Evolutionary conservation across 306 rosid species (phyloP), one percentile per base, ranked within the genome.

Genomic region (Prinsepia uniflora): DNA sequence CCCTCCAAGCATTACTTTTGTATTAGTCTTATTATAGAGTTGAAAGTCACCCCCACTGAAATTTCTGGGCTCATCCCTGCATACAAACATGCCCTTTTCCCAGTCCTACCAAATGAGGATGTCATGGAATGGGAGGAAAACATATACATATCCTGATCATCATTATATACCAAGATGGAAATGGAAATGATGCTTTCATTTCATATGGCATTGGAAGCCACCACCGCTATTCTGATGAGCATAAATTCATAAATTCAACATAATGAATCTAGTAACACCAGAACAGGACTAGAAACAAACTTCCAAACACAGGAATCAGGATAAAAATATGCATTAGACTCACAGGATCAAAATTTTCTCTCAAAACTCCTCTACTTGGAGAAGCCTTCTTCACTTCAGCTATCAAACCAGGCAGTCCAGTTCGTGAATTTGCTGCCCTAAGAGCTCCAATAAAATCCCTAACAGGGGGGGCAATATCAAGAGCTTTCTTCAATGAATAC

Each of bases 301-400:
- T 61, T 13, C 46, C 7, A 55, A 42, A 2, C 1, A 41, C 53
- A 55, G 14, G 20, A 72, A 61, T 39, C 11, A 22, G 43, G 1
- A 67, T 57, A 30, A 70, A 64, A 54, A 22, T 34, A 34, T 6
- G 64, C 13, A 30, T 30, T 30, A 65, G 30, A 67, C 87, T 74
- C 68, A 89, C 99, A 1, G 99, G 99, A 89, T 91, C 90, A 67
- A 95, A 95, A 76, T 95, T 80, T 84, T 95, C 97, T 72, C 96
- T 89, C 73, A 95, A 72, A 55, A 95, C 79, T 68, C 99, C 99
- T 82, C 96, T 89, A 79, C 99, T 95, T 50, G 97, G 99, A 19
- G 97, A 95, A 62, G 99, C 97, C 84, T 95, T 95, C 82, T 95
- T 95, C 80, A 91, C 99, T 86, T 91, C 99, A 75, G 99, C 99